Evolutionary conservation across 192 early-diverging fungal genomes (phyloP).

Genomic region (Linnemannia exigua): DNA sequence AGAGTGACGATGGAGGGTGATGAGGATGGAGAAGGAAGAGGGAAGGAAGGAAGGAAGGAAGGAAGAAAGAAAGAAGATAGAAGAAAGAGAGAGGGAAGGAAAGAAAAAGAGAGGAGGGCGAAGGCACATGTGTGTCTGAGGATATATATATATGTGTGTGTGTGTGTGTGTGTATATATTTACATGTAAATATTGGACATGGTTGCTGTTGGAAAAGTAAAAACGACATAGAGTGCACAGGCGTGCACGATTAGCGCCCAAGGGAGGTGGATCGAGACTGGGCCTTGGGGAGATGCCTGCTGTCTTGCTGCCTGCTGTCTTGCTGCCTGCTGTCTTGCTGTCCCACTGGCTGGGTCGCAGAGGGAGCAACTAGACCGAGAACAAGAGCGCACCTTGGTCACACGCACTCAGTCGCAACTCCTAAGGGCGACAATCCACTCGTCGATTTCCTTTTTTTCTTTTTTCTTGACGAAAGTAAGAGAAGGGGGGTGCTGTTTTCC

Average conservation of each 20-base stretch:
- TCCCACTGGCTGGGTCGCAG: neutral
- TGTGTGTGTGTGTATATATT: too few relatives aligned
- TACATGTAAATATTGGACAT: too few relatives aligned
- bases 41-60: neutral
- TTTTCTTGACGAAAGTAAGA: neutral
- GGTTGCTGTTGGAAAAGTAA: too few relatives aligned
- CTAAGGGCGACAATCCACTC: neutral
- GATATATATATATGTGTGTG: too few relatives aligned
- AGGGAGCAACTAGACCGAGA: too few relatives aligned
- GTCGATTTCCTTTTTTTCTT: neutral
- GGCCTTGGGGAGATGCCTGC: too few relatives aligned
- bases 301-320: too few relatives aligned
- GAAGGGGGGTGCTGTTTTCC: neutral
- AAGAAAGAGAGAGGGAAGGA: neutral
- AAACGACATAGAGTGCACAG: too few relatives aligned
- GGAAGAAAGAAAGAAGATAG: neutral
- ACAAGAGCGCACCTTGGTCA: neutral
- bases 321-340: too few relatives aligned
- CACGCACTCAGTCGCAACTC: neutral
- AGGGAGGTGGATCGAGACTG: too few relatives aligned
- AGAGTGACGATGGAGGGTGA: neutral
- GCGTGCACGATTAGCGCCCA: too few relatives aligned
- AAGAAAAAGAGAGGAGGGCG: neutral
- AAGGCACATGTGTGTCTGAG: neutral
- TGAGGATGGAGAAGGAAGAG: neutral